These are phyloP conservation scores for Diaporthe humulicola DNA, from an alignment of 2,329 filamentous ascomycete species.

Conservation along the genomic window DNA sequence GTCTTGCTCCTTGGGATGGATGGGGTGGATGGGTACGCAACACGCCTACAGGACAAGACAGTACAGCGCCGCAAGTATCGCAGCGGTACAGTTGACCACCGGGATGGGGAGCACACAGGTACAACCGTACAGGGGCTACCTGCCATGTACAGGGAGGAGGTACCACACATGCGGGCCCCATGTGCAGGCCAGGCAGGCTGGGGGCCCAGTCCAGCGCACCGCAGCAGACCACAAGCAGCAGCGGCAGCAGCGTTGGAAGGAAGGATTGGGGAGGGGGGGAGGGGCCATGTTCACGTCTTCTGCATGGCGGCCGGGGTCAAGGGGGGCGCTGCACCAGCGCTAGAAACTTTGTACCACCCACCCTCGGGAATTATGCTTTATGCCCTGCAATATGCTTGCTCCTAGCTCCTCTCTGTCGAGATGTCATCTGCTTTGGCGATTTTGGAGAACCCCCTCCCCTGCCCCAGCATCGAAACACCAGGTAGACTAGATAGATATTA, in stretches of 20 bases:
- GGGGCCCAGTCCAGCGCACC: not conserved
- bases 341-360: constrained; percentile 40
- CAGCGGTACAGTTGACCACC: constrained; percentile 17
- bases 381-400: constrained; percentile 9
- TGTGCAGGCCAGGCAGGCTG: not conserved
- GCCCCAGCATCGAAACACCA: not conserved
- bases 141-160: no score
- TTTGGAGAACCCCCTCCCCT: not conserved
- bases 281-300: not conserved
- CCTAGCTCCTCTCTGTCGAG: not conserved
- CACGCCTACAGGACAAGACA: not conserved
- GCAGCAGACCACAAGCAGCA: no score
- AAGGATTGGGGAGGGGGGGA: not conserved
- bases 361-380: constrained; percentile 38
- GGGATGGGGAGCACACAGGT: not conserved
- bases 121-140: not conserved
- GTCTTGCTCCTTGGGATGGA: not conserved
- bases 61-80: not conserved
- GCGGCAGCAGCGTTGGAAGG: not conserved
- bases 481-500: no score
- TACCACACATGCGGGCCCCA: constrained; percentile 12
- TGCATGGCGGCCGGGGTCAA: constrained; percentile 32
- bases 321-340: constrained; percentile 18
- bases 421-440: not conserved
- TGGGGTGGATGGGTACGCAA: not conserved